These are phyloP conservation scores for Aspergillus ibericus DNA, from an alignment of 2,329 filamentous ascomycete species.

Conservation along the genomic window DNA sequence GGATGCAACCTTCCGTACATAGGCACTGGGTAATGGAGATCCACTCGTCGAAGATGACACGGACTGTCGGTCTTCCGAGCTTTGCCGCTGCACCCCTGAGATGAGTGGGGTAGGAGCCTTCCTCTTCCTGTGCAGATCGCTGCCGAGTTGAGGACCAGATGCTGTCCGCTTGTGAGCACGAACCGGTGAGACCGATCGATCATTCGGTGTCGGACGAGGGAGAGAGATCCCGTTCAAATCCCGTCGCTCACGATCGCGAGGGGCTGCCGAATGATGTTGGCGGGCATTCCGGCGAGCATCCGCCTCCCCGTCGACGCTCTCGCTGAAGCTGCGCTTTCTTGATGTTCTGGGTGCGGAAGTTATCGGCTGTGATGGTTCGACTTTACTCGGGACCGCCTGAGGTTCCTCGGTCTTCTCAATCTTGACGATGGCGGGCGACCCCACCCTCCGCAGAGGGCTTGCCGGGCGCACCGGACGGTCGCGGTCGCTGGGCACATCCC, in stretches of 20 bases:
- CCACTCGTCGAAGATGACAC: conserved; percentile 47
- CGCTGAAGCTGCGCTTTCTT: conserved; percentile 41
- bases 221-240: conserved; percentile 28
- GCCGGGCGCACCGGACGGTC: conserved; percentile 23
- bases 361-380: conserved; percentile 17
- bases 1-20: conserved; percentile 44
- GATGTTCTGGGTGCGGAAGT: conserved; percentile 19
- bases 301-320: conserved; percentile 33
- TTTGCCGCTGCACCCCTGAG: conserved; percentile 43
- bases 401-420: conserved; percentile 37
- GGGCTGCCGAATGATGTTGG: conserved; percentile 19
- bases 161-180: conserved; percentile 39
- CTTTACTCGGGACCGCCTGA: conserved; percentile 24
- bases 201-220: conserved; percentile 31
- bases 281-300: conserved; percentile 26
- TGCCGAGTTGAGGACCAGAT: conserved; percentile 35
- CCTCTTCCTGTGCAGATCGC: conserved; percentile 29
- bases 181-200: conserved; percentile 39
- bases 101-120: conserved; percentile 44
- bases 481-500: conserved; percentile 24
- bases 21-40: conserved; percentile 44
- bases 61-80: conserved; percentile 48
- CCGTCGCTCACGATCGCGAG: conserved; percentile 27
- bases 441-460: conserved; percentile 28
- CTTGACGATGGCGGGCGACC: conserved; percentile 38